Evolutionary conservation across 2,329 filamentous ascomycete genomes (phyloP).

Genomic region (Colletotrichum lindemuthianum): DNA sequence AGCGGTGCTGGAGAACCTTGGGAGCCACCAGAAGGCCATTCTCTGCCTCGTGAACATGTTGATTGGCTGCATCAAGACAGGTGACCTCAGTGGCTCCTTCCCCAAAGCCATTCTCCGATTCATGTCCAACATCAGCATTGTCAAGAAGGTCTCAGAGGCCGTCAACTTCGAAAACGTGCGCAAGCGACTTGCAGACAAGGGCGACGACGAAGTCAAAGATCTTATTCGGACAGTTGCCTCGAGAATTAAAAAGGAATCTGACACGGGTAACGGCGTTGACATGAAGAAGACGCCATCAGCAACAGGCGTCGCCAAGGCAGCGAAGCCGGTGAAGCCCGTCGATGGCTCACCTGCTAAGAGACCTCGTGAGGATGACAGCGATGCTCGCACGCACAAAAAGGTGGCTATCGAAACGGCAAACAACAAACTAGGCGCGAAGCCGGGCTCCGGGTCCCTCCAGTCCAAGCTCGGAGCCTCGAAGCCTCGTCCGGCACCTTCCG

Average conservation of each 20-base stretch:
- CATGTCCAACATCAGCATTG: constrained; percentile 70
- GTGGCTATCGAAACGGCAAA: constrained; percentile 52
- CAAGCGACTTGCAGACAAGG: constrained; percentile 71
- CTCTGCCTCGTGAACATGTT: constrained; percentile 64
- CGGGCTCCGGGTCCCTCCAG: constrained; percentile 42
- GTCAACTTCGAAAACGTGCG: constrained; percentile 74
- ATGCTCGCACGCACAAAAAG: constrained; percentile 54
- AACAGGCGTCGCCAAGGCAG: constrained; percentile 29
- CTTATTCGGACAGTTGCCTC: constrained; percentile 67
- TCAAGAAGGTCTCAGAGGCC: constrained; percentile 69
- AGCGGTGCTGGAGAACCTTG: constrained; percentile 66
- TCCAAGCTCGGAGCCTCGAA: constrained; percentile 43
- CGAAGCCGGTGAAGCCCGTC: constrained; percentile 46
- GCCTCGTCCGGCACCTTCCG: constrained; percentile 39
- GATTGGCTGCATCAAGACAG: constrained; percentile 62
- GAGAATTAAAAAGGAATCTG: constrained; percentile 52
- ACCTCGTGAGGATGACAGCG: constrained; percentile 52
- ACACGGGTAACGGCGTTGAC: constrained; percentile 40
- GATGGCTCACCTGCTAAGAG: constrained; percentile 48
- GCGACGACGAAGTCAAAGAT: constrained; percentile 71
- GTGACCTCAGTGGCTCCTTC: constrained; percentile 63
- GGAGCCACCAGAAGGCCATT: constrained; percentile 66
- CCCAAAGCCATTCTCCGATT: constrained; percentile 68
- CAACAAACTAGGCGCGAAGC: constrained; percentile 52
- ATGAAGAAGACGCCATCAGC: constrained; percentile 38